These are phyloP conservation scores for Fonsecaea monophora DNA, from an alignment of 2,329 filamentous ascomycete genomes.

Conservation along the genomic window DNA sequence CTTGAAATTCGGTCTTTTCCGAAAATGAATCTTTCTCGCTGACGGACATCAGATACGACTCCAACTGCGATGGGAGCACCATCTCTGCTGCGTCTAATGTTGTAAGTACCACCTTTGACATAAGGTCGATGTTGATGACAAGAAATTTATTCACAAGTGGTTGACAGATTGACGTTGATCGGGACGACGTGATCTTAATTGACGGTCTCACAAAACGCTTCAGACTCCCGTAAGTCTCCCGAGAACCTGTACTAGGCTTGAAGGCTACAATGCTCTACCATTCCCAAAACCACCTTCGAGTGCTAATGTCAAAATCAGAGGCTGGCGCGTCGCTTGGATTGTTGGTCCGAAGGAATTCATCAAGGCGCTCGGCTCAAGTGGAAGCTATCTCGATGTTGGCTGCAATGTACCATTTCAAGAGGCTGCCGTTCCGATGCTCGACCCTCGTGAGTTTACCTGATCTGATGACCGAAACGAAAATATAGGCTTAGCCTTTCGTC, in stretches of 20 bases:
- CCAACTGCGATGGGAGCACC: slow-evolving; percentile 85
- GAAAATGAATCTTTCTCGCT: not conserved
- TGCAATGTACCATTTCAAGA: slow-evolving; percentile 96
- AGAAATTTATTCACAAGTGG: not conserved
- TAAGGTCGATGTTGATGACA: not conserved
- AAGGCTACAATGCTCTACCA: not conserved
- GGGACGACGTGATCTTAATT: slow-evolving; percentile 91
- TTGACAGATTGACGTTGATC: slow-evolving; percentile 71
- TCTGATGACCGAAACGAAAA: not conserved
- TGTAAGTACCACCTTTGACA: not conserved
- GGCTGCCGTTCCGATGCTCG: slow-evolving; percentile 90
- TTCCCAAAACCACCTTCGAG: not conserved
- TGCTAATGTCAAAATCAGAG: slow-evolving; percentile 44
- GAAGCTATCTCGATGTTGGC: slow-evolving; percentile 91
- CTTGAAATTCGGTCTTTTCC: too few relatives aligned
- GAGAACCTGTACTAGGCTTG: not conserved
- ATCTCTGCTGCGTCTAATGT: slow-evolving; percentile 90
- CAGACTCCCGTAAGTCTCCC: slow-evolving; percentile 68
- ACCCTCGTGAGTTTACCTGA: slow-evolving; percentile 59
- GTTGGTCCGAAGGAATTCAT: slow-evolving; percentile 96
- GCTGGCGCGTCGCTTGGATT: slow-evolving; percentile 97
- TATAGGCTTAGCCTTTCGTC: not conserved
- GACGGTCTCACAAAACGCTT: slow-evolving; percentile 97
- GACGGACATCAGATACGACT: slow-evolving; percentile 74
- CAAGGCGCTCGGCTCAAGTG: slow-evolving; percentile 88